phyloP scores from a whole-genome alignment of 2,329 filamentous ascomycete species.

The Beauveria sp. region DNA sequence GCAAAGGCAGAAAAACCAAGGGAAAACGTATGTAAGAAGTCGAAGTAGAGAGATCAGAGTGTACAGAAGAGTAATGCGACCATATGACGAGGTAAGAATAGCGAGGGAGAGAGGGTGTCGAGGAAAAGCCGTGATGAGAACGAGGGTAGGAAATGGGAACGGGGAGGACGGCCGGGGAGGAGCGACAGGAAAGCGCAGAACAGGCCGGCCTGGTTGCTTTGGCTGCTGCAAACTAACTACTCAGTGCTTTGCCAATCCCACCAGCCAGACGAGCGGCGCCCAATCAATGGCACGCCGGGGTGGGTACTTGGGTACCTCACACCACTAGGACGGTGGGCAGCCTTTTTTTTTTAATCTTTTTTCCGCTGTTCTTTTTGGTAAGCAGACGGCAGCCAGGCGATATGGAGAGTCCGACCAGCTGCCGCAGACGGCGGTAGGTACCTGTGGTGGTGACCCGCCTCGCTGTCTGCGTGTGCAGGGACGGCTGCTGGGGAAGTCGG shows the following conservation, averaged over 20 bases:
- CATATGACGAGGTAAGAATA: conserved; percentile 4
- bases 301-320: conserved; percentile 7
- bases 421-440: background rate
- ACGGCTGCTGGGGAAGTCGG: background rate
- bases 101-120: conserved; percentile 5
- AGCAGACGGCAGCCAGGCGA: background rate
- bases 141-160: conserved; percentile 11
- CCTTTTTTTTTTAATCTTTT: background rate
- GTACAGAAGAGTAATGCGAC: background rate
- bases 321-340: conserved; percentile 1
- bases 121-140: conserved; percentile 8
- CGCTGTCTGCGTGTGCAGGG: background rate
- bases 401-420: background rate
- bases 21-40: background rate
- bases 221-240: conserved; percentile 1
- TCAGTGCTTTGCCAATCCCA: conserved; percentile 5
- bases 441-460: background rate
- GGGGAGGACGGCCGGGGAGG: conserved; percentile 13
- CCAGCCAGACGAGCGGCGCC: conserved; percentile 4
- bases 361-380: background rate
- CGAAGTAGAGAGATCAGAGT: background rate
- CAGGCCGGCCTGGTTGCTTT: background rate
- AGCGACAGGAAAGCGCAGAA: conserved; percentile 9
- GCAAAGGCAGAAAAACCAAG: background rate
- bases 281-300: conserved; percentile 1